Evolutionary conservation across 2,329 filamentous ascomycete species (phyloP).

Genomic region (Fusarium pseudograminearum): DNA sequence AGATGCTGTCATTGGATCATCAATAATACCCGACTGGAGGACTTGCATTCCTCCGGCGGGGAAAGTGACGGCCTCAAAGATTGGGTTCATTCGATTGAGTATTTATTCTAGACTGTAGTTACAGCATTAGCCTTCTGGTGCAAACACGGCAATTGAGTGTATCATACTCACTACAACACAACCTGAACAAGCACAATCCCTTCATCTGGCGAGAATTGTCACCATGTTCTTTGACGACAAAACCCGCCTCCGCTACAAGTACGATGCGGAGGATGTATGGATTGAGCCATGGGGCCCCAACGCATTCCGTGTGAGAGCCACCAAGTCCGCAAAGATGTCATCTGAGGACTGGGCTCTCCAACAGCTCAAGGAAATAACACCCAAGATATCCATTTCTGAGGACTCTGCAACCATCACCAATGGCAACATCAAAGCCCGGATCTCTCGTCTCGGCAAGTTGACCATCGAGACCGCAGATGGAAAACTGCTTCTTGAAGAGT

Average conservation of each 20-base stretch:
- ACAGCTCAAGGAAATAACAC: background rate
- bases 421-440: slow-evolving; percentile 49
- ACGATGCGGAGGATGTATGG: slow-evolving; percentile 22
- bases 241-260: slow-evolving; percentile 16
- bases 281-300: slow-evolving; percentile 24
- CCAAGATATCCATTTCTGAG: slow-evolving; percentile 1
- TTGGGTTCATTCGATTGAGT: background rate
- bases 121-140: background rate
- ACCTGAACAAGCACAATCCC: background rate
- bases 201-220: background rate
- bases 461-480: slow-evolving; percentile 46
- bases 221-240: slow-evolving; percentile 24
- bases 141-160: background rate
- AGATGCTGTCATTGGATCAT: slow-evolving; percentile 15
- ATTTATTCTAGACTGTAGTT: slow-evolving; percentile 3
- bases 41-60: slow-evolving; percentile 24
- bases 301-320: slow-evolving; percentile 17
- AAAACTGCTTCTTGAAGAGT: slow-evolving; percentile 50
- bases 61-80: slow-evolving; percentile 17
- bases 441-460: slow-evolving; percentile 49
- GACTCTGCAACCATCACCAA: slow-evolving; percentile 35
- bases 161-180: background rate
- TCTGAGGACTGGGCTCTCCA: slow-evolving; percentile 22
- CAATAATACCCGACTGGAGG: slow-evolving; percentile 13
- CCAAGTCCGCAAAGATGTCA: slow-evolving; percentile 8